Conservation (phyloP, 2,329 filamentous ascomycete genomes). For the Paraphaeosphaeria sporulosa region DNA sequence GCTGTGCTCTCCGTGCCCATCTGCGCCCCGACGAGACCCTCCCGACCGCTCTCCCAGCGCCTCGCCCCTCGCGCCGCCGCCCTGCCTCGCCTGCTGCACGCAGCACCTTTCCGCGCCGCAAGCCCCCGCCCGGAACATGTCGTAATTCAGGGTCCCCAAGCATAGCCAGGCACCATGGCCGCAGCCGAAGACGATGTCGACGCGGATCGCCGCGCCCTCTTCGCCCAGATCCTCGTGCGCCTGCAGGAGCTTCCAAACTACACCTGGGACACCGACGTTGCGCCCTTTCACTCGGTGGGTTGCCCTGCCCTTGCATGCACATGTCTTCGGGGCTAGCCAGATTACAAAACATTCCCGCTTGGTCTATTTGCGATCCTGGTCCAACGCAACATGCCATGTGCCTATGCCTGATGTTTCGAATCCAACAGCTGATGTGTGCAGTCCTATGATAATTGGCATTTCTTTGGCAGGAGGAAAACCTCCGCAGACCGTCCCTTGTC, state of each 20-base stretch:
- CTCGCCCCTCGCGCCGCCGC: not conserved
- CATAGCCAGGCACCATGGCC: slow-evolving; percentile 28
- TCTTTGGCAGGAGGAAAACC: slow-evolving; percentile 51
- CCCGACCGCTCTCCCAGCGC: not conserved
- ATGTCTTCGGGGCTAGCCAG: not conserved
- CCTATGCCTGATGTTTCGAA: not conserved
- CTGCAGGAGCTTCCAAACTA: slow-evolving; percentile 51
- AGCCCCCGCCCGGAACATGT: slow-evolving; percentile 18
- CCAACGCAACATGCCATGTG: not conserved
- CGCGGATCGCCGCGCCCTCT: slow-evolving; percentile 31
- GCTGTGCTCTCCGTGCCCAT: not conserved
- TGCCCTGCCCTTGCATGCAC: not conserved
- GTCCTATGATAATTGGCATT: slow-evolving; percentile 87
- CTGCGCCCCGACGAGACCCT: not conserved
- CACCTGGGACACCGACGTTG: slow-evolving; percentile 49
- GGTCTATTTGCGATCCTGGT: not conserved
- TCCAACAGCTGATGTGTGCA: slow-evolving; percentile 43
- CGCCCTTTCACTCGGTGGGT: slow-evolving; percentile 56
- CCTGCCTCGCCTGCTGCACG: slow-evolving; percentile 1
- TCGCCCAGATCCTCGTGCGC: slow-evolving; percentile 44
- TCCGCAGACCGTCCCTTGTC: slow-evolving; percentile 31
- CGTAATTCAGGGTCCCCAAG: slow-evolving; percentile 15
- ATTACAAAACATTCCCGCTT: not conserved
- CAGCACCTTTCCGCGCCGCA: not conserved
- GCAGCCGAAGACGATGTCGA: slow-evolving; percentile 18